Evolutionary conservation across 495 filamentous ascomycete genomes (phyloP).

Genomic region (Penicillium odoratum): DNA sequence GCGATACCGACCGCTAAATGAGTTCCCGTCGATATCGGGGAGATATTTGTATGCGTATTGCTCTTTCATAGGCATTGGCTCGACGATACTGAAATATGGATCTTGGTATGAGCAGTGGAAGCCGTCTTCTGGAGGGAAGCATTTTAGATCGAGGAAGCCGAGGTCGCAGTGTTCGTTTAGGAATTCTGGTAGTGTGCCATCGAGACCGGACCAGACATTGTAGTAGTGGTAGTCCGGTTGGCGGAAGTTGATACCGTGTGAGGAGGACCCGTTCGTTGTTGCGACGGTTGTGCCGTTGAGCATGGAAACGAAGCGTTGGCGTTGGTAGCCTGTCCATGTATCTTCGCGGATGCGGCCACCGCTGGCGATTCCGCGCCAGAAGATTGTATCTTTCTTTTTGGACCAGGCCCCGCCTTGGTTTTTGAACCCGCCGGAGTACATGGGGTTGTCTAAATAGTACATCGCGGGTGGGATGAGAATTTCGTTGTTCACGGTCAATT

Average conservation of each 20-base stretch:
- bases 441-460: not conserved
- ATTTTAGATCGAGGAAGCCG: not conserved
- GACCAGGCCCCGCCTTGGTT: not conserved
- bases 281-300: not conserved
- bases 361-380: not conserved
- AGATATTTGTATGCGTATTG: conserved; percentile 18
- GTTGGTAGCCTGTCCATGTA: not conserved
- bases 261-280: not conserved
- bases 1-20: conserved; percentile 52
- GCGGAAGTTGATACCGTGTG: not conserved
- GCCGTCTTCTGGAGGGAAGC: not conserved
- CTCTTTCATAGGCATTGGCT: not conserved
- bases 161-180: not conserved
- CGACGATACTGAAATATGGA: not conserved
- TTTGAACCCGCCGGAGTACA: not conserved
- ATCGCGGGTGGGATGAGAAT: not conserved
- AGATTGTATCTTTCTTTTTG: not conserved
- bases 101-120: not conserved
- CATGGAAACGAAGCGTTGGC: not conserved
- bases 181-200: not conserved
- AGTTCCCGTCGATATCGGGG: conserved; percentile 58
- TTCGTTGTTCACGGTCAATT: not conserved
- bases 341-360: not conserved
- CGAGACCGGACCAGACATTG: not conserved
- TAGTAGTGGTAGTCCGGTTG: not conserved